A percentile compares a stretch with the other conserved stretches of the same genome.
These are phyloP conservation scores for Martensiomyces pterosporus DNA, from an alignment of 192 early-diverging fungal species.

Conservation along the genomic window DNA sequence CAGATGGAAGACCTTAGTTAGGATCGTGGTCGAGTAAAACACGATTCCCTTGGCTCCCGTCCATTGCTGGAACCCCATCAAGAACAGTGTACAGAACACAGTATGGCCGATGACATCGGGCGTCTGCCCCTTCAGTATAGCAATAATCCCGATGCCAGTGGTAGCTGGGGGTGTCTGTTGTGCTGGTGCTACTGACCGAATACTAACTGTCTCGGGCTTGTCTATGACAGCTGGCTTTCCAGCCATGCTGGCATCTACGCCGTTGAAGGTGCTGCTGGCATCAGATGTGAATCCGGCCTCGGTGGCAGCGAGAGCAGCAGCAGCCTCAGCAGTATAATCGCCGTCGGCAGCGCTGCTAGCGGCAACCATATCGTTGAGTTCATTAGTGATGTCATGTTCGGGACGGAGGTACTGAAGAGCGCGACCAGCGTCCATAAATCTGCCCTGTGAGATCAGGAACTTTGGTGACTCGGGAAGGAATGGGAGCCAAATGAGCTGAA, in stretches of 20 bases:
- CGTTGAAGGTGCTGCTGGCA: no score
- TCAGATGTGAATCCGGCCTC: neutral
- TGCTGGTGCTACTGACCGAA: conserved; percentile 2
- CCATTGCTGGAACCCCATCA: conserved; percentile 78
- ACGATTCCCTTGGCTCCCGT: conserved; percentile 79
- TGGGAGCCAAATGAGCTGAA: conserved; percentile 52
- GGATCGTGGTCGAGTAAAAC: conserved; percentile 78
- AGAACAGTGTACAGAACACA: conserved; percentile 58
- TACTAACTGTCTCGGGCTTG: conserved; percentile 2
- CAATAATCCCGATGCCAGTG: conserved; percentile 17
- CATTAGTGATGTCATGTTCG: conserved; percentile 45
- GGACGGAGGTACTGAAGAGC: conserved; percentile 55
- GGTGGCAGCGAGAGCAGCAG: neutral
- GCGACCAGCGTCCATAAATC: conserved; percentile 45
- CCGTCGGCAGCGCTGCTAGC: conserved; percentile 12
- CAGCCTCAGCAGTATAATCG: neutral
- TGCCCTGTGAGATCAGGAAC: conserved; percentile 55
- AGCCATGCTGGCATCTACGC: neutral
- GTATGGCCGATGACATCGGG: conserved; percentile 53
- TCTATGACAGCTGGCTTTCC: neutral
- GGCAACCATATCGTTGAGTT: conserved; percentile 54
- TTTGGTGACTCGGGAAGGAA: conserved; percentile 74
- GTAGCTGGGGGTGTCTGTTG: no score
- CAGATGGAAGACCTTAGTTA: conserved; percentile 53
- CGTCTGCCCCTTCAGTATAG: conserved; percentile 42